Conservation (phyloP, 805 yeast genomes). For the Wickerhamiella qilinensis region DNA sequence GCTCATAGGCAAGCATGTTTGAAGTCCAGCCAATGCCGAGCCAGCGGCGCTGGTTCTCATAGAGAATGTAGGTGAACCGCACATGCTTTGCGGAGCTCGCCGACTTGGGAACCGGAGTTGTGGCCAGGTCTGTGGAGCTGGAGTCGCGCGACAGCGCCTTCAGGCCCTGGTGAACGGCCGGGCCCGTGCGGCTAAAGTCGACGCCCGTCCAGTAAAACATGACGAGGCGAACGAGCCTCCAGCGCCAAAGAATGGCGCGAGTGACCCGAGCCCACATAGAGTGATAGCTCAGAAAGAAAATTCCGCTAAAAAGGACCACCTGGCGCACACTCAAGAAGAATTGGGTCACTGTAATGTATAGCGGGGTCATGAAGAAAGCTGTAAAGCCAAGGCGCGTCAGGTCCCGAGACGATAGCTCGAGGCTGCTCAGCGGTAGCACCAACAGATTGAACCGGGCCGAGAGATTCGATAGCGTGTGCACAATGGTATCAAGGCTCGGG, state of each 20-base stretch:
- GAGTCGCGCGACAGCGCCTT: not conserved
- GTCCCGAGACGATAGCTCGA: conserved; percentile 60
- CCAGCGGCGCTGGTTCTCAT: conserved; percentile 95
- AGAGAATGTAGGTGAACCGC: conserved; percentile 70
- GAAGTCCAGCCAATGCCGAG: conserved; percentile 96
- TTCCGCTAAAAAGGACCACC: conserved; percentile 41
- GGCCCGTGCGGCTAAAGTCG: conserved; percentile 7
- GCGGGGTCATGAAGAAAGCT: conserved; percentile 70
- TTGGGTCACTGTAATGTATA: conserved; percentile 54
- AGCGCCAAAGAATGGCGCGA: conserved; percentile 72
- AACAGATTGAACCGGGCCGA: conserved; percentile 63
- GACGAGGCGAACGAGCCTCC: conserved; percentile 48
- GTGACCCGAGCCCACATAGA: conserved; percentile 74
- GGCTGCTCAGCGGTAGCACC: conserved; percentile 59
- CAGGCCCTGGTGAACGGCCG: not conserved
- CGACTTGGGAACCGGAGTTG: not conserved
- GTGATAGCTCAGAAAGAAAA: conserved; percentile 61
- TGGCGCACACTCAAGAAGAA: conserved; percentile 58
- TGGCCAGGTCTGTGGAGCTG: not conserved
- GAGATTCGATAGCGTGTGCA: conserved; percentile 57
- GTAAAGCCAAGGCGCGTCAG: conserved; percentile 68
- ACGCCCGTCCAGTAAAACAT: conserved; percentile 79
- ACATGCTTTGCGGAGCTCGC: not conserved
- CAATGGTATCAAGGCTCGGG: conserved; percentile 78
- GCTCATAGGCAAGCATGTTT: conserved; percentile 75